Conservation (phyloP, 768 basidiomycete genomes). For the Hirschioporus abietinus region DNA sequence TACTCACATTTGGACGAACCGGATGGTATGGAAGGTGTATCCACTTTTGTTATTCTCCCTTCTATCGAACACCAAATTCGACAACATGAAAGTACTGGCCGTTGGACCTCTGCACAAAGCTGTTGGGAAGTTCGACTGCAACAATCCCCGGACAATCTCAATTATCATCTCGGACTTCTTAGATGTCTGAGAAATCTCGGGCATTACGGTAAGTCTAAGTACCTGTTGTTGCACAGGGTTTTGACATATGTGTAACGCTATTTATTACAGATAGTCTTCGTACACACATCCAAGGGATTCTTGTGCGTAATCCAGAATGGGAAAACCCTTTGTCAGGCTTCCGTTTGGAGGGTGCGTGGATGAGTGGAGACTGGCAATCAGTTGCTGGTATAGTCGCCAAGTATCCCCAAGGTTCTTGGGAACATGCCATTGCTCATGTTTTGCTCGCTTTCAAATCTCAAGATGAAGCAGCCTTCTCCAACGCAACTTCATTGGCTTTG, state of each 20-base stretch:
- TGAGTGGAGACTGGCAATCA: constrained; percentile 89
- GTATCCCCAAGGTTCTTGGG: constrained; percentile 12
- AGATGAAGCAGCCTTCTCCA: constrained; percentile 37
- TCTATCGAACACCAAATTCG: constrained; percentile 94
- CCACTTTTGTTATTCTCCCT: constrained; percentile 80
- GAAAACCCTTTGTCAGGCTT: constrained; percentile 69
- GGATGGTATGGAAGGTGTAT: constrained; percentile 98
- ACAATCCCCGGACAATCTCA: constrained; percentile 82
- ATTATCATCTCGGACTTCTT: constrained; percentile 84
- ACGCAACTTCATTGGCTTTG: constrained; percentile 60
- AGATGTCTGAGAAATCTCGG: constrained; percentile 91
- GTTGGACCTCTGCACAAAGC: constrained; percentile 98
- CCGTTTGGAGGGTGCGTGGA: constrained; percentile 92
- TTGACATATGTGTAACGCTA: too few relatives aligned
- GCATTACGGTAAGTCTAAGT: constrained; percentile 74
- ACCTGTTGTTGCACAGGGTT: neutral
- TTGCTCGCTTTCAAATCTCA: constrained; percentile 72
- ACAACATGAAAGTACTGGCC: constrained; percentile 93
- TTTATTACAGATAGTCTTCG: constrained; percentile 74
- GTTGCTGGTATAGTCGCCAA: constrained; percentile 52
- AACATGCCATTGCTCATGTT: constrained; percentile 46
- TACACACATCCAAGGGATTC: constrained; percentile 89
- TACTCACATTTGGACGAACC: constrained; percentile 96
- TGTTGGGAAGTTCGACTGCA: constrained; percentile 98
- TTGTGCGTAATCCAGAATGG: constrained; percentile 85